These are phyloP conservation scores for Chaetomidium leptoderma DNA, from an alignment of 495 filamentous ascomycete genomes.

Conservation along the genomic window DNA sequence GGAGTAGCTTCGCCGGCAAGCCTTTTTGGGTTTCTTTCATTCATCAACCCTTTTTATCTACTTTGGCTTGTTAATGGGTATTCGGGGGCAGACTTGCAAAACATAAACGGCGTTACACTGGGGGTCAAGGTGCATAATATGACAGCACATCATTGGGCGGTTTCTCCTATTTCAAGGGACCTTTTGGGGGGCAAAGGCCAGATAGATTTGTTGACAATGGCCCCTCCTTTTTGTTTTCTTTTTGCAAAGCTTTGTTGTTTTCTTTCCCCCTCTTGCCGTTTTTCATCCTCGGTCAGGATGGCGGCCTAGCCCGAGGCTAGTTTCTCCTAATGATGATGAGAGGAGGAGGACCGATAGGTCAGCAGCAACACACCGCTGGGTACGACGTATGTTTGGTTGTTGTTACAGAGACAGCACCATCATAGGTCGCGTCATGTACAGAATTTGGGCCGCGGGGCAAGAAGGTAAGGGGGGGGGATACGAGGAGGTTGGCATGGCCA, in stretches of 20 bases:
- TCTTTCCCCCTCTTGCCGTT: background rate
- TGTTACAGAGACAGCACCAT: constrained; percentile 4
- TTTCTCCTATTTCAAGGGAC: background rate
- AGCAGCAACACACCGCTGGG: constrained; percentile 2
- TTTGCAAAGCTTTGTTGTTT: background rate
- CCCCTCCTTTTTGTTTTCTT: background rate
- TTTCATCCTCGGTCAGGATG: background rate
- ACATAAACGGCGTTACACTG: constrained; percentile 10
- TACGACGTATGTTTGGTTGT: background rate
- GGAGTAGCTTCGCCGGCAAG: too few relatives aligned
- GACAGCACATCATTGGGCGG: constrained; percentile 3
- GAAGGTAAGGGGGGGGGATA: background rate
- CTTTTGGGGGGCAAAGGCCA: background rate
- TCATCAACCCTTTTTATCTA: background rate
- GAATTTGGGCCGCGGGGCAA: background rate
- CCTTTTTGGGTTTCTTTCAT: background rate
- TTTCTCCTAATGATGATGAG: background rate
- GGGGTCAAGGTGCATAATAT: constrained; percentile 5
- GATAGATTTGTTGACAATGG: constrained; percentile 8
- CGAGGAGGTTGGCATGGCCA: background rate
- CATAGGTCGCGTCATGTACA: background rate
- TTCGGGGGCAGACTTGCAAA: background rate
- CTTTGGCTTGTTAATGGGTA: background rate
- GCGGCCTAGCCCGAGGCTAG: background rate
- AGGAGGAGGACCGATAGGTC: background rate